phyloP scores from a whole-genome alignment of 2,329 filamentous ascomycete species.

The Ciborinia camelliae region DNA sequence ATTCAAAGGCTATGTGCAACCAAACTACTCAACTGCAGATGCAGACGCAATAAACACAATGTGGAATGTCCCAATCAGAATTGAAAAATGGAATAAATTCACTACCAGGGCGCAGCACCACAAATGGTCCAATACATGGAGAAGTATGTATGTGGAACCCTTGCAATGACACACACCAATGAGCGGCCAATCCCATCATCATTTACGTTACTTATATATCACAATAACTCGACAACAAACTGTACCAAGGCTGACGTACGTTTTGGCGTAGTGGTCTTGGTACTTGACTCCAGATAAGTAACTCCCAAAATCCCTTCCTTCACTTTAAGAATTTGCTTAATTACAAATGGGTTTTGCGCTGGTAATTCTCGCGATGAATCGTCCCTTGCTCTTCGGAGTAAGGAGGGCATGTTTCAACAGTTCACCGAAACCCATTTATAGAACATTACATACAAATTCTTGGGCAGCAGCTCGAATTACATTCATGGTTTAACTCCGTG shows the following conservation, averaged over 20 bases:
- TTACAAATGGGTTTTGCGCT: not conserved
- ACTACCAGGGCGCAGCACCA: too few relatives aligned
- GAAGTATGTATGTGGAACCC: too few relatives aligned
- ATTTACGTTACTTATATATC: not conserved
- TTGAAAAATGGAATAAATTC: too few relatives aligned
- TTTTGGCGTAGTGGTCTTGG: not conserved
- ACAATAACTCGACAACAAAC: not conserved
- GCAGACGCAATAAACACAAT: too few relatives aligned
- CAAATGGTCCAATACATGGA: too few relatives aligned
- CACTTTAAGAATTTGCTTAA: not conserved
- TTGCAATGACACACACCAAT: too few relatives aligned
- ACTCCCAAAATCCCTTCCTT: not conserved
- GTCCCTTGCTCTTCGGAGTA: conserved; percentile 4
- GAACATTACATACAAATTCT: not conserved
- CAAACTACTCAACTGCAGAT: too few relatives aligned
- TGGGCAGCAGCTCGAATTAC: not conserved
- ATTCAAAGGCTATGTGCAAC: too few relatives aligned
- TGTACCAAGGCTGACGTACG: not conserved
- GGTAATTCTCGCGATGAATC: not conserved
- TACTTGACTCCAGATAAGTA: not conserved
- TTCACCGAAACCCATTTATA: conserved; percentile 1
- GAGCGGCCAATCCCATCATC: too few relatives aligned
- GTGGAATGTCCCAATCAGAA: too few relatives aligned
- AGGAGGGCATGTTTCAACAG: not conserved
- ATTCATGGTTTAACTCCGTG: not conserved